These are phyloP conservation scores for Chondrus crispus DNA, from an alignment of 23 red algal genomes.

Conservation along the genomic window DNA sequence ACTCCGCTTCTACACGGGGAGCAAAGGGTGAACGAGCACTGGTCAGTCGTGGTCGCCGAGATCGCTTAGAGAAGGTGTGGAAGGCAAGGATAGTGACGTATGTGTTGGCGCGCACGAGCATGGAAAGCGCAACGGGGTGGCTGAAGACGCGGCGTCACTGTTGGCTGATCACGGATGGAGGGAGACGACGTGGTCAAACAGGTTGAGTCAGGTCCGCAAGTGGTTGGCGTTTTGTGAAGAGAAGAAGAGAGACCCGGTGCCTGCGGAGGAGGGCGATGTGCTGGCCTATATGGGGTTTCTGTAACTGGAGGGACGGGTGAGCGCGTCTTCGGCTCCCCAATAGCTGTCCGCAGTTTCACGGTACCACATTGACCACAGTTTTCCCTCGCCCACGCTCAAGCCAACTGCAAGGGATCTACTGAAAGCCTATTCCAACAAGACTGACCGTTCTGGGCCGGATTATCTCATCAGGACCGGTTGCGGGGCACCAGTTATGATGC, in stretches of 20 bases:
- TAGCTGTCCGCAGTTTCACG: background rate
- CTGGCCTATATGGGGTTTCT: constrained; percentile 19
- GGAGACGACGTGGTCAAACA: background rate
- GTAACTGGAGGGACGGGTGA: background rate
- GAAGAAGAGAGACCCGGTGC: background rate
- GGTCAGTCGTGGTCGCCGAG: background rate
- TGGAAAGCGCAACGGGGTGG: background rate
- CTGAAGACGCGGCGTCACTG: background rate
- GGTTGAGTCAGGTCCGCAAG: background rate
- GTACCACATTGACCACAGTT: background rate
- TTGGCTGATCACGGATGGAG: background rate
- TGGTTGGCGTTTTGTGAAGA: constrained; percentile 15
- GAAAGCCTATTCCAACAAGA: background rate
- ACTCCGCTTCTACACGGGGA: background rate
- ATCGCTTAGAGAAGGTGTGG: background rate
- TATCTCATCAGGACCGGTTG: background rate
- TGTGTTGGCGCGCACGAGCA: background rate
- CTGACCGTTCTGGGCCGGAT: background rate
- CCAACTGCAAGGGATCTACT: background rate
- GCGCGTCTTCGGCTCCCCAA: background rate
- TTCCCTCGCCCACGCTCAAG: background rate
- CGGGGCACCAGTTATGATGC: background rate
- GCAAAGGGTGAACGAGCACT: background rate
- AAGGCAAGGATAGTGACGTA: background rate
- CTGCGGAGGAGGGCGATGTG: background rate